Base-by-base conservation (phyloP, 441 rosid species). In the Syzygium syzygioides region DNA sequence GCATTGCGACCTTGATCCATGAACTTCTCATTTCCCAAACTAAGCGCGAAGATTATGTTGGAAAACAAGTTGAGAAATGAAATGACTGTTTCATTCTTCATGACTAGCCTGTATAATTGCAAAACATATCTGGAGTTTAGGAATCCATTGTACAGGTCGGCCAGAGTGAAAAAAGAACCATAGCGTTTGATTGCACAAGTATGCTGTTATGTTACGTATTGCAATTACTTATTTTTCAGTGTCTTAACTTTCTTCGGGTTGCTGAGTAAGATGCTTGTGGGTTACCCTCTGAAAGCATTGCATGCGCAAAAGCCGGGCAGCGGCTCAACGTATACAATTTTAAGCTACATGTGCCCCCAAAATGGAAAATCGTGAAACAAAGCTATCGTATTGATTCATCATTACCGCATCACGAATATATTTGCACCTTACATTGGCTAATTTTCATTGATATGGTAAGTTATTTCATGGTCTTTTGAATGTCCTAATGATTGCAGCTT, bases 161-260 rank as follows among this genome's bases (percentile, higher is more conserved):
- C 66, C 32, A 28, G n/a, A 60, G 32, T 60, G 32, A 60, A 59
- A 53, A 60, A 60, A 28, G 4, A 60, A 28, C 66, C 0, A 59
- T 59, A 59, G 9, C 3, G 2, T 0, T 60, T 1, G 4, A 2
- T 60, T 28, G 66, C 32, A 2, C 32, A 60, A 12, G 9, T 60
- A 13, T 59, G 15, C 12, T 11, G 30, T 28, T 26, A 11, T 59
- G 64, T 59, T 59, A 59, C 1, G 30, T 26, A 26, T 26, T 59
- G 64, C 30, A 26, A 25, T 59, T 59, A 26, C 14, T 1, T 59
- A 59, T 59, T 26, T 59, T 12, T 26, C 1, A 26, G 4, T n/a
- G 64, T 26, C 3, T n/a, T 14, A 59, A 68, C 45, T 30, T 68
- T 34, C 26, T 68, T 32, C 7, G 3, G 25, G 23, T n/a, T 66